Evolutionary conservation across 192 early-diverging fungal genomes (phyloP).

Genomic region (Mortierella hygrophila): DNA sequence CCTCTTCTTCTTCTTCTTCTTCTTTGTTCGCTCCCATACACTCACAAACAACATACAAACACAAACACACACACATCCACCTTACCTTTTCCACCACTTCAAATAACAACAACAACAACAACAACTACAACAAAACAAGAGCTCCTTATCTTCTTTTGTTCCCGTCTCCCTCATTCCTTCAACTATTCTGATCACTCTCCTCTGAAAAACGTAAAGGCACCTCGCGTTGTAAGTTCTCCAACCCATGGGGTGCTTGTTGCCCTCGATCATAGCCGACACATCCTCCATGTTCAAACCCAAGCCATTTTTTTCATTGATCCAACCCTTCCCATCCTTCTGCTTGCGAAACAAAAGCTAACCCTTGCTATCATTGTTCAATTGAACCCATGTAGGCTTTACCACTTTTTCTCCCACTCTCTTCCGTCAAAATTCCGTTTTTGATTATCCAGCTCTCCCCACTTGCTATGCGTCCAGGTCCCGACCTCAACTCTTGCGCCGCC

Average conservation of each 20-base stretch:
- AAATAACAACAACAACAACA: too few species aligned
- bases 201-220: slow-evolving; percentile 33
- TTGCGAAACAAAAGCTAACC: background rate
- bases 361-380: background rate
- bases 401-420: slow-evolving; percentile 14
- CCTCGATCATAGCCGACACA: background rate
- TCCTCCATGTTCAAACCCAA: background rate
- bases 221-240: slow-evolving; percentile 18
- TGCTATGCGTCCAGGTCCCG: slow-evolving; percentile 58
- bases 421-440: slow-evolving; percentile 45
- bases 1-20: slow-evolving; percentile 18
- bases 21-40: background rate
- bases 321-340: background rate
- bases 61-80: background rate
- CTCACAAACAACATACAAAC: background rate
- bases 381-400: slow-evolving; percentile 14
- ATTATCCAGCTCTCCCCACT: slow-evolving; percentile 38
- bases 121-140: slow-evolving; percentile 6
- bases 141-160: background rate
- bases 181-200: background rate
- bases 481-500: slow-evolving; percentile 54
- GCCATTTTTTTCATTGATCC: slow-evolving; percentile 1
- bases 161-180: background rate
- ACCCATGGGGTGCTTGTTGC: background rate
- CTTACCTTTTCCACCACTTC: background rate